phyloP scores from a whole-genome alignment of 306 rosid genomes.

The Ziziphus jujuba region DNA sequence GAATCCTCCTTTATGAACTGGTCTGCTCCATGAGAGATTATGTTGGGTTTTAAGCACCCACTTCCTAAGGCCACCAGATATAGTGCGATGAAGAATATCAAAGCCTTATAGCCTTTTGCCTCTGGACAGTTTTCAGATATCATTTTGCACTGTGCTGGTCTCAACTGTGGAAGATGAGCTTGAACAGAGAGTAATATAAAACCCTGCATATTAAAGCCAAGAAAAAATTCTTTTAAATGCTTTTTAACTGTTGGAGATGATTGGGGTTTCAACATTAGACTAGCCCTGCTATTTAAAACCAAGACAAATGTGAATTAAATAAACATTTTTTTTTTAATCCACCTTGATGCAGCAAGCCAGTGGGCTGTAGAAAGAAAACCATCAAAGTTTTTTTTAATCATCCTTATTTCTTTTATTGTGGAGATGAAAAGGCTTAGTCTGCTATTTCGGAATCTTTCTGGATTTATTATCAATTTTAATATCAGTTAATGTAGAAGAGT shows the following conservation, averaged over 20 bases:
- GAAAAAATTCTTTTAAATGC: no score
- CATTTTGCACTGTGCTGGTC: conserved; percentile 49
- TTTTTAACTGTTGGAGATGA: not conserved
- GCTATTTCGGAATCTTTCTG: not conserved
- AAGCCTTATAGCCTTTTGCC: conserved; percentile 44
- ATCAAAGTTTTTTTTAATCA: no score
- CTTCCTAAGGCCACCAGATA: conserved; percentile 70
- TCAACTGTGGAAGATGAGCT: conserved; percentile 52
- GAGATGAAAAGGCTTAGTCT: not conserved
- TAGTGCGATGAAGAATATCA: conserved; percentile 47
- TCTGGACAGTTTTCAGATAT: conserved; percentile 28
- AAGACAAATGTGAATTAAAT: not conserved
- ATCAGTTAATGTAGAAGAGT: not conserved
- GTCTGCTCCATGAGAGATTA: conserved; percentile 70
- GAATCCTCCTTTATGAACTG: conserved; percentile 45
- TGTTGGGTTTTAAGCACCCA: conserved; percentile 64
- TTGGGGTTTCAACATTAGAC: not conserved
- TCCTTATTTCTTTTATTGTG: no score
- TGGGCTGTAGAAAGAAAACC: no score
- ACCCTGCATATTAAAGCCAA: conserved; percentile 36
- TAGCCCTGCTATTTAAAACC: no score
- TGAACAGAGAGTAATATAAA: conserved; percentile 51
- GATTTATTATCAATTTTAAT: not conserved
- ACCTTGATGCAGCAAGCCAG: no score
- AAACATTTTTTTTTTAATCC: no score